phyloP scores from a whole-genome alignment of 805 yeast species.

The Ogataea pignaliae region DNA sequence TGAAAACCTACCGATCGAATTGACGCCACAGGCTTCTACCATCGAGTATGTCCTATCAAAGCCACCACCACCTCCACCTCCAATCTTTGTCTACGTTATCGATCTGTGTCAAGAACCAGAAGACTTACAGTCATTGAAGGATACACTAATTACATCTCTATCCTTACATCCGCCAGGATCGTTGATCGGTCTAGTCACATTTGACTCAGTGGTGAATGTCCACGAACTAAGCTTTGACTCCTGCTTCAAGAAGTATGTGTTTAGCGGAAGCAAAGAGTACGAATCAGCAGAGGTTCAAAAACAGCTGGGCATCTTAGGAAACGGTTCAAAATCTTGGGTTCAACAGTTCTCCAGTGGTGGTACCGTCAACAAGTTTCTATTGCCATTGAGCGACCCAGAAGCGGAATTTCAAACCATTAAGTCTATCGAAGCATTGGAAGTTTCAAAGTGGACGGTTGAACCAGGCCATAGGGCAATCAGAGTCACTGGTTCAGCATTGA shows the following conservation, averaged over 20 bases:
- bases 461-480: slow-evolving; percentile 82
- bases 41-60: slow-evolving; percentile 81
- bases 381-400: slow-evolving; percentile 31
- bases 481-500: slow-evolving; percentile 89
- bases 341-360: slow-evolving; percentile 38
- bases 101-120: slow-evolving; percentile 90
- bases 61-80: slow-evolving; percentile 61
- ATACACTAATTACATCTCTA: slow-evolving; percentile 69
- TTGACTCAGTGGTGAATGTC: slow-evolving; percentile 85
- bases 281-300: slow-evolving; percentile 33
- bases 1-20: slow-evolving; percentile 78
- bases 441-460: slow-evolving; percentile 71
- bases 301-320: slow-evolving; percentile 33
- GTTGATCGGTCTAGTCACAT: slow-evolving; percentile 80
- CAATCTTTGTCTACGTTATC: slow-evolving; percentile 78
- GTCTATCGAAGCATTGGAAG: slow-evolving; percentile 68
- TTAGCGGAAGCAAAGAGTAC: slow-evolving; percentile 87
- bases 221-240: slow-evolving; percentile 68
- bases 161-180: slow-evolving; percentile 86
- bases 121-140: slow-evolving; percentile 78
- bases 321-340: slow-evolving; percentile 33
- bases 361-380: slow-evolving; percentile 35
- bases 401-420: slow-evolving; percentile 82
- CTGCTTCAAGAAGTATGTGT: slow-evolving; percentile 72
- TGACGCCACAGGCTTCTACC: slow-evolving; percentile 63